Evolutionary conservation across 2,329 filamentous ascomycete species (phyloP).

Genomic region (Pseudogymnoascus sp.): DNA sequence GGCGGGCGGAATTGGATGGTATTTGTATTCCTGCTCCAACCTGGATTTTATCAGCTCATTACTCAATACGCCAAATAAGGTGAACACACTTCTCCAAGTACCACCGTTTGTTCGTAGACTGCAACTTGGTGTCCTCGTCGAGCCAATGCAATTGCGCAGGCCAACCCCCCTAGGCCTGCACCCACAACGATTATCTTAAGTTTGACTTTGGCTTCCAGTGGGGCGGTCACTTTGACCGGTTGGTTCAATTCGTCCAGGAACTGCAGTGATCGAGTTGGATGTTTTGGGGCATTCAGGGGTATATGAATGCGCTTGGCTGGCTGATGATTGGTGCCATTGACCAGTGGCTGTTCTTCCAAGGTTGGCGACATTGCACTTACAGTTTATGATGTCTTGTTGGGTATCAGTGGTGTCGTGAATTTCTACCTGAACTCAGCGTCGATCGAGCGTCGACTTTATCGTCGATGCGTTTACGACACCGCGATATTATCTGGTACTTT

Average conservation of each 20-base stretch:
- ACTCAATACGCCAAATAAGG: conserved; percentile 1
- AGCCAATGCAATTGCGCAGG: conserved; percentile 33
- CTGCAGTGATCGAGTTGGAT: conserved; percentile 13
- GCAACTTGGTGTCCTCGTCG: conserved; percentile 33
- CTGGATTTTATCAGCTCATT: conserved; percentile 14
- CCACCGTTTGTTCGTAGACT: conserved; percentile 34
- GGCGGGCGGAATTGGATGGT: conserved; percentile 30
- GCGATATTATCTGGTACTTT: neutral
- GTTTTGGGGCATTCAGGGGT: neutral
- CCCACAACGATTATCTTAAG: conserved; percentile 31
- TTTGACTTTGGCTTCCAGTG: conserved; percentile 10
- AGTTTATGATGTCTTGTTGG: neutral
- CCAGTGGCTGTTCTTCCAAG: neutral
- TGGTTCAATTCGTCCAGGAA: conserved; percentile 13
- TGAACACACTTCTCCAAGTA: conserved; percentile 33
- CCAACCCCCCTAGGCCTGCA: conserved; percentile 38
- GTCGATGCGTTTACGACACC: neutral
- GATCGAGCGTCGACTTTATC: neutral
- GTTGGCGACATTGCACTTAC: neutral
- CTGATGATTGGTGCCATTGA: neutral
- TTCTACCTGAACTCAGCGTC: neutral
- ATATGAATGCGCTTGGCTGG: neutral
- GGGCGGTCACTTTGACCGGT: neutral
- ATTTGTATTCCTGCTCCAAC: conserved; percentile 37
- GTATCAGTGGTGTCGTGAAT: neutral